Conservation (phyloP, 2,329 filamentous ascomycete species). For the Scleromitrula shiraiana region DNA sequence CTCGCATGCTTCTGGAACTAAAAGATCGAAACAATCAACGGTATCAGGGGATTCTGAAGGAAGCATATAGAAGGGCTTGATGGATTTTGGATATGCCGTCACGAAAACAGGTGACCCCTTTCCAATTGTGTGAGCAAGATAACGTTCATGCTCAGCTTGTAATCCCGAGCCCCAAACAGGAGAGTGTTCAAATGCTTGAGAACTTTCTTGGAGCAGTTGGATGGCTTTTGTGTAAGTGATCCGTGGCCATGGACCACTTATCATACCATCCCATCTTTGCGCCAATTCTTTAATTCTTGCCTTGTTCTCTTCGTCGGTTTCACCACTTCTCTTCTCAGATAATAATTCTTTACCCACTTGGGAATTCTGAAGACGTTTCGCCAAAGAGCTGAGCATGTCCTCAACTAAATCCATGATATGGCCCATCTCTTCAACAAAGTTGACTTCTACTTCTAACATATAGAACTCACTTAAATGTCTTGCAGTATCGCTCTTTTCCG, state of each 20-base stretch:
- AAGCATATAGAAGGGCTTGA: constrained; percentile 91
- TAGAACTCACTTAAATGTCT: constrained; percentile 96
- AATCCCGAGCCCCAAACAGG: constrained; percentile 68
- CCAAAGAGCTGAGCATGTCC: constrained; percentile 58
- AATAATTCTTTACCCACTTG: constrained; percentile 45
- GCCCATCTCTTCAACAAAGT: constrained; percentile 63
- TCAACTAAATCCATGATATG: constrained; percentile 75
- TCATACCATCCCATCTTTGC: constrained; percentile 65
- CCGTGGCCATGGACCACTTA: constrained; percentile 58
- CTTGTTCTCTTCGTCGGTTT: constrained; percentile 3
- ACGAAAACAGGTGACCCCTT: constrained; percentile 67
- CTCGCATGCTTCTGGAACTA: constrained; percentile 61
- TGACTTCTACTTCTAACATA: constrained; percentile 91
- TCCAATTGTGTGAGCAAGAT: constrained; percentile 59
- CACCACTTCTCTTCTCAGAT: constrained; percentile 7
- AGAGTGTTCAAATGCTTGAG: constrained; percentile 54
- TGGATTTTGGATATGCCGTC: constrained; percentile 78
- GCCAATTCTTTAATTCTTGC: constrained; percentile 39
- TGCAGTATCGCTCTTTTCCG: constrained; percentile 86
- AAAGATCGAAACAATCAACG: constrained; percentile 64
- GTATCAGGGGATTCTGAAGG: constrained; percentile 41
- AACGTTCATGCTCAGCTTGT: constrained; percentile 89
- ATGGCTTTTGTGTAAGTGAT: constrained; percentile 80
- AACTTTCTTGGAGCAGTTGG: constrained; percentile 52
- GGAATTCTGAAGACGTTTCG: constrained; percentile 36